Base-by-base conservation (phyloP, 352 stramenopile species). In the Discostella stelligera region DNA sequence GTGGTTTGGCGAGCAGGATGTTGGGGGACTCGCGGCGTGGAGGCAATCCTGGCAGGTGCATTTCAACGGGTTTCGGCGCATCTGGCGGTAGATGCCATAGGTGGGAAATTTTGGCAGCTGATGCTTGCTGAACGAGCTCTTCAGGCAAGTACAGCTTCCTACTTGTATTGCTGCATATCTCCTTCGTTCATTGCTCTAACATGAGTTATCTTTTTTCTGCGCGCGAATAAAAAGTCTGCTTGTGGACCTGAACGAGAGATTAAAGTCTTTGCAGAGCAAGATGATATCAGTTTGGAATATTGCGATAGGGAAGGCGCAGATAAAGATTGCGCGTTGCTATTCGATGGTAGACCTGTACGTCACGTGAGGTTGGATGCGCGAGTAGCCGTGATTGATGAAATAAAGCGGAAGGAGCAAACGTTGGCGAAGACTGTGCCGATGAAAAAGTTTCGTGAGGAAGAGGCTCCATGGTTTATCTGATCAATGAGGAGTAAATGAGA, bases 1-100 rank as follows among this genome's bases (percentile, higher is more conserved):
- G 85, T 93, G 2, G 86, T 93, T 16, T 93, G 88, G 88, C 56
- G 88, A 37, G 86, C 88, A 16, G 88, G 86, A 71, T 93, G 88
- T 55, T 93, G 88, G 88, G 85, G 86, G 55, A 76, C 80, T 59
- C 72, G 85, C 11, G 88, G 88, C 21, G 84, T 91, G 25, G 30
- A 89, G 63, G 71, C 80, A 4, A 90, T 93, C 49, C 37, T 91
- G 25, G 74, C 53, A 13, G 88, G 88, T 27, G 88, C 88, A 13
- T 93, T 93, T 54, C 86, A 92, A 67, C 83, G 79, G 37, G 84
- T 92, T 39, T 90, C 80, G 4, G 86, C 88, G 18, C 88, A 93
- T 67, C 71, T 93, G 32, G 88, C 88, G 14, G 88, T 93, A 0
- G 86, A 90, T 79, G 84, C 85, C 3, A 76, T 82, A 21, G 88